Evolutionary conservation across 164 flowering plant species (phyloP).

Genomic region (Protea cynaroides): DNA sequence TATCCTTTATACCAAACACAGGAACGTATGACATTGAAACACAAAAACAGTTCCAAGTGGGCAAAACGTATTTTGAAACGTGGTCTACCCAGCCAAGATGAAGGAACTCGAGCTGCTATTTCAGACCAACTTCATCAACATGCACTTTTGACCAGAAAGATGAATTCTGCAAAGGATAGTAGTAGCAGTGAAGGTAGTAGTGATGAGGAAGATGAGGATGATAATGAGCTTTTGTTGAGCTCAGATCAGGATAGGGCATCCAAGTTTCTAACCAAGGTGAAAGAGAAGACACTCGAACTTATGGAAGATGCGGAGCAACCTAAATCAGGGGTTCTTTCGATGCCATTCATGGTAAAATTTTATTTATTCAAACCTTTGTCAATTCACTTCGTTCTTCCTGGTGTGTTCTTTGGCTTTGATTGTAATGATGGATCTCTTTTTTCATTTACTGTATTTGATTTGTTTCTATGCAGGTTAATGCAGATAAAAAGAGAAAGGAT

Average conservation of each 20-base stretch:
- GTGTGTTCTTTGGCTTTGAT: no score
- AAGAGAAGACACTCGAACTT: constrained; percentile 53
- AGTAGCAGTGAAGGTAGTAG: constrained; percentile 67
- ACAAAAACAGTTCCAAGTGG: constrained; percentile 78
- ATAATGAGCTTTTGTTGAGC: constrained; percentile 19
- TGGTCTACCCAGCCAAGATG: constrained; percentile 76
- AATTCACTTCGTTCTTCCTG: no score
- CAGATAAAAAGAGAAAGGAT: constrained; percentile 57
- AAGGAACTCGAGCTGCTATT: constrained; percentile 82
- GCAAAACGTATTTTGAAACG: constrained; percentile 68
- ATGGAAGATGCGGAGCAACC: constrained; percentile 60
- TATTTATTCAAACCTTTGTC: not conserved
- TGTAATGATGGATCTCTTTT: no score
- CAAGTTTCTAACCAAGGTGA: constrained; percentile 53
- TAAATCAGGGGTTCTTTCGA: constrained; percentile 61
- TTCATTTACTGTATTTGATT: not conserved
- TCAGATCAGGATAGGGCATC: constrained; percentile 40
- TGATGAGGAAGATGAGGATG: constrained; percentile 53
- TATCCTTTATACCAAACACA: constrained; percentile 17
- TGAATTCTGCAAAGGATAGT: constrained; percentile 62
- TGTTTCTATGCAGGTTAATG: constrained; percentile 52
- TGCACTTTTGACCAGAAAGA: constrained; percentile 71
- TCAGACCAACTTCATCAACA: constrained; percentile 73
- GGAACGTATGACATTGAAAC: constrained; percentile 83
- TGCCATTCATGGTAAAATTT: constrained; percentile 83